Percentiles rank a stretch among this genome's conserved stretches.
Conservation (phyloP, 2,329 filamentous ascomycete species). For the Dactylella cylindrospora region DNA sequence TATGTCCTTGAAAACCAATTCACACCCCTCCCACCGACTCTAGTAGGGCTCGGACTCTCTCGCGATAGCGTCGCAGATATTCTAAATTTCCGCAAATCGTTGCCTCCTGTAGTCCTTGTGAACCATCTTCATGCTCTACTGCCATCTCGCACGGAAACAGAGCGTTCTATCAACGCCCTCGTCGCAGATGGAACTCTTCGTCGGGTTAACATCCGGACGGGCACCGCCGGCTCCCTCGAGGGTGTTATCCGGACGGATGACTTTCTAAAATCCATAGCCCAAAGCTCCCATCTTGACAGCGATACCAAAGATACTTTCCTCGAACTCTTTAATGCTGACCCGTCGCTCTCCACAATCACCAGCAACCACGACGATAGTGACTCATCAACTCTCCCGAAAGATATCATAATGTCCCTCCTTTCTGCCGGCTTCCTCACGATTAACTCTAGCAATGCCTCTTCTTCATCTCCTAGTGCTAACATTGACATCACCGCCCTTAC, state of each 20-base stretch:
- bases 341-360: constrained; percentile 10
- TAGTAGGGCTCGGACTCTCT: constrained; percentile 42
- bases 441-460: constrained; percentile 4
- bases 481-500: constrained; percentile 37
- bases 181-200: constrained; percentile 33
- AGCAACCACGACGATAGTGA: constrained; percentile 9
- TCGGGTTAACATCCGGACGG: constrained; percentile 17
- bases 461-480: not conserved
- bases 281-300: constrained; percentile 7
- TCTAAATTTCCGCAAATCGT: constrained; percentile 24
- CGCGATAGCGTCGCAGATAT: constrained; percentile 33
- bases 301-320: constrained; percentile 26
- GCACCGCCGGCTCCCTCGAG: constrained; percentile 13
- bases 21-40: constrained; percentile 39
- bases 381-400: constrained; percentile 11
- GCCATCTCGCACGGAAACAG: constrained; percentile 29
- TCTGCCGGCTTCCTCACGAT: constrained; percentile 34
- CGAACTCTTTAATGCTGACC: constrained; percentile 9
- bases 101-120: constrained; percentile 34
- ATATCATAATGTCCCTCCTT: constrained; percentile 22
- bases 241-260: constrained; percentile 34
- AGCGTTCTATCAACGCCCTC: constrained; percentile 21
- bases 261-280: constrained; percentile 29
- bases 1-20: constrained; percentile 26
- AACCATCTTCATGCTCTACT: constrained; percentile 32